Evolutionary conservation across 371 early-diverging fungal genomes (phyloP).

Genomic region (Actinomucor elegans): DNA sequence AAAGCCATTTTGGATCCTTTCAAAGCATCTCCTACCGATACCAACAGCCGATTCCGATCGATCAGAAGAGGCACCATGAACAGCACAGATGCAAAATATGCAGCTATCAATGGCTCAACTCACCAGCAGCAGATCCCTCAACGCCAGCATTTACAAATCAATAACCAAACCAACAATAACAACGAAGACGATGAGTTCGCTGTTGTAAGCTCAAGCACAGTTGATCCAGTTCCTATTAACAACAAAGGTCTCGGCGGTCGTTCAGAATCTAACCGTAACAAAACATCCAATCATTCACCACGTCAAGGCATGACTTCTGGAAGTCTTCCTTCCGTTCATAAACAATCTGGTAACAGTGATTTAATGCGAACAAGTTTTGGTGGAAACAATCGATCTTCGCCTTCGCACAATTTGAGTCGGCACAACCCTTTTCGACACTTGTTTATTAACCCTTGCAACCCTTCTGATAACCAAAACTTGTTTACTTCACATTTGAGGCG

Average conservation of each 20-base stretch:
- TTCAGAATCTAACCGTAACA: conserved; percentile 15
- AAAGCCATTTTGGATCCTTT: conserved; percentile 29
- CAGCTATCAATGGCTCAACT: not conserved
- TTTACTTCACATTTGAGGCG: conserved; percentile 69
- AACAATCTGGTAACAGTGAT: conserved; percentile 51
- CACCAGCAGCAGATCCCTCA: conserved; percentile 1
- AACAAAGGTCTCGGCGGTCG: conserved; percentile 34
- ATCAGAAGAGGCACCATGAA: conserved; percentile 38
- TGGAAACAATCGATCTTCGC: conserved; percentile 36
- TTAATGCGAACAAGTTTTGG: conserved; percentile 41
- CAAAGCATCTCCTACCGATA: conserved; percentile 34
- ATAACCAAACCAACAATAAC: not conserved
- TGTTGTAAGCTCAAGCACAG: conserved; percentile 60
- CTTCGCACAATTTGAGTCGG: conserved; percentile 33
- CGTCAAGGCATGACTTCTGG: conserved; percentile 36
- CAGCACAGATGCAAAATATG: conserved; percentile 29
- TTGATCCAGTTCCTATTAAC: conserved; percentile 61
- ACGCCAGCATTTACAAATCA: not conserved
- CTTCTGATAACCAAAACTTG: conserved; percentile 58
- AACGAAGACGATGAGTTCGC: conserved; percentile 56
- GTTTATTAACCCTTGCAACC: conserved; percentile 74
- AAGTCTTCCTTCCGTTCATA: conserved; percentile 44
- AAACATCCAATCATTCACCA: conserved; percentile 35
- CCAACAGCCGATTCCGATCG: conserved; percentile 16
- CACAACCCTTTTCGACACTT: conserved; percentile 25